phyloP scores from a whole-genome alignment of 768 basidiomycete genomes.

The Xerocomus potaroensis region DNA sequence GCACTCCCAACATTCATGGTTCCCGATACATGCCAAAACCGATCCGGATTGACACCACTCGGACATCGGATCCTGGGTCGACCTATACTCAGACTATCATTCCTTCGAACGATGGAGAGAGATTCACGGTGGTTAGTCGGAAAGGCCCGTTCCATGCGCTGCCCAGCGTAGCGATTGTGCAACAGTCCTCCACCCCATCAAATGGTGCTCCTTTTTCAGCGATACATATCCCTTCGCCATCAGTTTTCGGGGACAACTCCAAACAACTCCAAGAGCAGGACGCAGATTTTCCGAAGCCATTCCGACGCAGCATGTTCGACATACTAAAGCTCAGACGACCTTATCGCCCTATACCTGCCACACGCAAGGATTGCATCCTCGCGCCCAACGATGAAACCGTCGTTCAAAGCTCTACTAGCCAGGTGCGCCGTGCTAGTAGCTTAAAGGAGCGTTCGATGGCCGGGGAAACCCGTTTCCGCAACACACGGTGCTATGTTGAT shows the following conservation, averaged over 20 bases:
- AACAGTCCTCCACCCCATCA: neutral
- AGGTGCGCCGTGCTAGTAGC: conserved; percentile 2
- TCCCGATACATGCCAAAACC: conserved; percentile 20
- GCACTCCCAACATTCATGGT: conserved; percentile 29
- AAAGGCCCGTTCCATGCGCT: conserved; percentile 23
- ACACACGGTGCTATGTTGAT: conserved; percentile 1
- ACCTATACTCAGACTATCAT: conserved; percentile 13
- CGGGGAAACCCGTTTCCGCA: neutral
- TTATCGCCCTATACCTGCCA: neutral
- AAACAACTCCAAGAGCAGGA: neutral
- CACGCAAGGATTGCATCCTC: conserved; percentile 1
- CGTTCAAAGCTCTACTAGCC: neutral
- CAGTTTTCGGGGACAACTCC: neutral
- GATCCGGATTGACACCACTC: conserved; percentile 10
- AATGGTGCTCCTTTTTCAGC: conserved; percentile 1
- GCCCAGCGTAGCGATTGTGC: neutral
- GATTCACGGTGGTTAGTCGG: conserved; percentile 17
- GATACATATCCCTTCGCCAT: conserved; percentile 1
- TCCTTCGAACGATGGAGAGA: conserved; percentile 23
- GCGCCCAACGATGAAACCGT: neutral
- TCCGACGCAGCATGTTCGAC: conserved; percentile 21
- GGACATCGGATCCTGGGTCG: neutral
- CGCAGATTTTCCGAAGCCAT: conserved; percentile 10
- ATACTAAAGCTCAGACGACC: conserved; percentile 16
- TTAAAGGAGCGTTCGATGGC: neutral